A percentile compares a stretch with the other conserved stretches of the same genome.
These are phyloP conservation scores for Termitomyces heimii DNA, from an alignment of 768 basidiomycete genomes.

Conservation along the genomic window DNA sequence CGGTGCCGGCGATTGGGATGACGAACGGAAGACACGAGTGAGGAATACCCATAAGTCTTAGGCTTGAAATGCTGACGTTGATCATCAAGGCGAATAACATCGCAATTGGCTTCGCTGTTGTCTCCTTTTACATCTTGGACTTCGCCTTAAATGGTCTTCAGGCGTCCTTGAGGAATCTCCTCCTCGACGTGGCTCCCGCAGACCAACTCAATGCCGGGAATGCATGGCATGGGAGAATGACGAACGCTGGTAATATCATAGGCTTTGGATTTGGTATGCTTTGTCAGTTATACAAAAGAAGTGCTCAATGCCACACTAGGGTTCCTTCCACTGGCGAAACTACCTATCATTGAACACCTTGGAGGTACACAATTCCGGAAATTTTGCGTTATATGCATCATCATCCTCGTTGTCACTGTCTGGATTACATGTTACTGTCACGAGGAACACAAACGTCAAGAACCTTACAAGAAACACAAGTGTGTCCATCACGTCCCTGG, in stretches of 20 bases:
- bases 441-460: slow-evolving; percentile 66
- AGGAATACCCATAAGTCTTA: slow-evolving; percentile 13
- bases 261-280: slow-evolving; percentile 84
- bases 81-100: slow-evolving; percentile 50
- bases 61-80: neutral
- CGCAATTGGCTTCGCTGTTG: slow-evolving; percentile 81
- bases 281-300: neutral
- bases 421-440: slow-evolving; percentile 86
- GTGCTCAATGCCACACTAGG: slow-evolving; percentile 34
- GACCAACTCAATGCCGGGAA: slow-evolving; percentile 90
- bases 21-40: slow-evolving; percentile 58
- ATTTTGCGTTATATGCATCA: slow-evolving; percentile 83
- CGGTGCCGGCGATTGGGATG: slow-evolving; percentile 86
- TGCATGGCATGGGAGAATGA: slow-evolving; percentile 97
- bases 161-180: slow-evolving; percentile 88
- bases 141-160: slow-evolving; percentile 97
- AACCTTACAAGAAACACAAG: slow-evolving; percentile 31
- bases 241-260: slow-evolving; percentile 93
- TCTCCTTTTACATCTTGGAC: slow-evolving; percentile 90
- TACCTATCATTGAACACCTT: slow-evolving; percentile 72
- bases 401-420: slow-evolving; percentile 75
- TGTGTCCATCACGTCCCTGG: slow-evolving; percentile 18
- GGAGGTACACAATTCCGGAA: slow-evolving; percentile 95
- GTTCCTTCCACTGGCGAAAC: slow-evolving; percentile 78
- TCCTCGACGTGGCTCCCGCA: slow-evolving; percentile 86